Base-by-base conservation (phyloP, 768 basidiomycete species). In the Amanita rimosa region DNA sequence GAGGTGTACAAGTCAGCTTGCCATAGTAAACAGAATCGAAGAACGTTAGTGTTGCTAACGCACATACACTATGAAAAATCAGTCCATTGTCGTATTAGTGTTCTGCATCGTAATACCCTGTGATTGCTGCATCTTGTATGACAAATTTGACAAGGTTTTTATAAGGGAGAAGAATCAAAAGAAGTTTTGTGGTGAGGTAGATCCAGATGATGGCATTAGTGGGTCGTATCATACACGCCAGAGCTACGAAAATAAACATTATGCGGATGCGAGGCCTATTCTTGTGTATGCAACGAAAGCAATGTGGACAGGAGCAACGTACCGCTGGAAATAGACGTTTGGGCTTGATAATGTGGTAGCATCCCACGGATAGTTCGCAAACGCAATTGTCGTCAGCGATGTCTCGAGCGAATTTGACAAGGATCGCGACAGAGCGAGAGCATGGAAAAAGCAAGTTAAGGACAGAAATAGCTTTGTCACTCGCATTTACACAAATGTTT, bases 331-430 rank as follows among this genome's bases (percentile, higher is more conserved):
- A n/a, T 70, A 62, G 9, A 70, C 46, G 11, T 68, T 67, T 2
- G 64, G 60, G 38, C 64, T 69, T 40, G 63, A 57, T 27, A 60
- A 57, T 0, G 67, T 57, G 50, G 62, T 67, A 14, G 64, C 60
- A 52, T 75, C 67, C 85, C 85, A 89, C 0, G 85, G 93, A 64
- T 87, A 97, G 58, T 74, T 74, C 10, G 70, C 67, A 48, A 95
- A 73, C 1, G 93, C 94, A 36, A 85, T 64, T 0, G 81, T 81
- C 0, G 87, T 85, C 37, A 98, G 65, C 0, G 89, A 81, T 0
- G 92, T 92, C 60, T 99, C 96, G 22, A 94, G 66, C 10, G 92
- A 94, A 60, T 97, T 99, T 26, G 91, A 94, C 46, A 98, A 67
- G 0, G 93, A 88, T 31, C 96, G 77, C 3, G 93, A 85, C 21